These are phyloP conservation scores for Hypomontagnella monticulosa DNA, from an alignment of 495 filamentous ascomycete species.

Conservation along the genomic window DNA sequence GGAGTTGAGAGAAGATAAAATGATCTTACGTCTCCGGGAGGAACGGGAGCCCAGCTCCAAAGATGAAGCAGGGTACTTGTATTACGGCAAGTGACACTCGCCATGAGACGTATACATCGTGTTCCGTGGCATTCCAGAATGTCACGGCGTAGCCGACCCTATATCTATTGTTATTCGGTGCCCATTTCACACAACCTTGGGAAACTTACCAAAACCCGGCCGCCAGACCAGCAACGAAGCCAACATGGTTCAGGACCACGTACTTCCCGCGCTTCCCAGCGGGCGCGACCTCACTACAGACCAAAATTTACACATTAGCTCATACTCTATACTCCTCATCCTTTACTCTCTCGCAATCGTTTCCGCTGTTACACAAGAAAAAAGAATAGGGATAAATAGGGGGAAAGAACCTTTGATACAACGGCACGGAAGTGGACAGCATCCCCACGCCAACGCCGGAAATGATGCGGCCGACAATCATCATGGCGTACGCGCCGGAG, in stretches of 20 bases:
- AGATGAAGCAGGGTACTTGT: slow-evolving; percentile 56
- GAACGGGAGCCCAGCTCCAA: slow-evolving; percentile 57
- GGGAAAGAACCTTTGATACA: slow-evolving; percentile 61
- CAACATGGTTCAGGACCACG: slow-evolving; percentile 67
- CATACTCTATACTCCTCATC: no score
- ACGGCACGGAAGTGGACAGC: slow-evolving; percentile 64
- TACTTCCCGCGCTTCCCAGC: slow-evolving; percentile 61
- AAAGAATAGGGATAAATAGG: not conserved
- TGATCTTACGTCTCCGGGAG: slow-evolving; percentile 59
- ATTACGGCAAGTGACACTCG: slow-evolving; percentile 57
- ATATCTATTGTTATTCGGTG: not conserved
- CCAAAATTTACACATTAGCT: no score
- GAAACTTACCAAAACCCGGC: slow-evolving; percentile 60
- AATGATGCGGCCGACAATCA: slow-evolving; percentile 62
- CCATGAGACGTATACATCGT: slow-evolving; percentile 53
- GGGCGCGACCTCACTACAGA: slow-evolving; percentile 61
- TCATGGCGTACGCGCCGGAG: slow-evolving; percentile 56
- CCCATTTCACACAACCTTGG: not conserved
- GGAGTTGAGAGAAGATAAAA: not conserved
- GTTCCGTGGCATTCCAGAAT: slow-evolving; percentile 49
- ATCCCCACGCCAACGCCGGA: slow-evolving; percentile 62
- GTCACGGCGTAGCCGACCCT: slow-evolving; percentile 59
- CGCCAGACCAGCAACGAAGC: slow-evolving; percentile 62
- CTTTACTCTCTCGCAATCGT: no score
- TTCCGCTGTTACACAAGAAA: no score